Conservation (phyloP, 192 early-diverging fungal species). For the Phlyctochytrium bullatum region DNA sequence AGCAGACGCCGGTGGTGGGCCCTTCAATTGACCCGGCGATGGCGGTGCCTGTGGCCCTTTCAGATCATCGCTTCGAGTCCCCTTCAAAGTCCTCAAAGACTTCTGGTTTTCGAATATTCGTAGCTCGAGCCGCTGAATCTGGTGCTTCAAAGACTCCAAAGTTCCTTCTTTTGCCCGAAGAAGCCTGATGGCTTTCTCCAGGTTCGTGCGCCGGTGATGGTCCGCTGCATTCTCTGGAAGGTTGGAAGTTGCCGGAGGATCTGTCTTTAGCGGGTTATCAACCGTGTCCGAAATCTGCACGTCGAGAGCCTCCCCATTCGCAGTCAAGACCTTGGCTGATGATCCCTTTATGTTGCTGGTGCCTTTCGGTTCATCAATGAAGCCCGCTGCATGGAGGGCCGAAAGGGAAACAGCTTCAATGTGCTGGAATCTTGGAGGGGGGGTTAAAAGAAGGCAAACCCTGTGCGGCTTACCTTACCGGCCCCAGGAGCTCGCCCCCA, state of each 20-base stretch:
- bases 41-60: not conserved
- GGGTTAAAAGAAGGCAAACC: not conserved
- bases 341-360: no score
- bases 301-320: no score
- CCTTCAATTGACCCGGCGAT: not conserved
- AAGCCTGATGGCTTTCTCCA: not conserved
- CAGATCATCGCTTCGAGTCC: not conserved
- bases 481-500: slow-evolving; percentile 19
- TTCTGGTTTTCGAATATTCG: not conserved
- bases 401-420: slow-evolving; percentile 14
- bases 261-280: no score
- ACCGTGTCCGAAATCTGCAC: no score
- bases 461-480: slow-evolving; percentile 2
- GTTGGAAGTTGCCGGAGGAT: not conserved
- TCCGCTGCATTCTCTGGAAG: not conserved
- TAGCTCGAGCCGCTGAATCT: not conserved
- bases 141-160: not conserved
- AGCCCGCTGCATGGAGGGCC: slow-evolving; percentile 16
- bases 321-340: no score
- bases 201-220: not conserved
- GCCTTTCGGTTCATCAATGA: not conserved
- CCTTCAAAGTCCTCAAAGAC: not conserved
- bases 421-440: slow-evolving; percentile 19
- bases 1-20: not conserved
- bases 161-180: not conserved